Conservation (phyloP, 371 early-diverging fungal genomes). For the Zancudomyces culisetae region DNA sequence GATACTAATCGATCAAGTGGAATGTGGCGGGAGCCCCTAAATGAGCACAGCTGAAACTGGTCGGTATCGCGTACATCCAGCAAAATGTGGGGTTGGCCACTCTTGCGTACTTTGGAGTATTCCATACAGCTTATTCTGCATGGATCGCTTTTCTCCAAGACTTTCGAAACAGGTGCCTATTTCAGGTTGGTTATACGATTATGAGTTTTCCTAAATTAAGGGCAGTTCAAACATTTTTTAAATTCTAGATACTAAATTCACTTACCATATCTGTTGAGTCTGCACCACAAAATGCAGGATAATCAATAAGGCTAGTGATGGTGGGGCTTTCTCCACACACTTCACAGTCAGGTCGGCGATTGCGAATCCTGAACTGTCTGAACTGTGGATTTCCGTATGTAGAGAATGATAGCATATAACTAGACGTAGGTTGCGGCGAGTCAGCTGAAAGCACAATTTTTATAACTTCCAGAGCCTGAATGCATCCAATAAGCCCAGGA, state of each 20-base stretch:
- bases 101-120: conserved; percentile 20
- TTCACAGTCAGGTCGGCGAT: conserved; percentile 44
- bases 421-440: conserved; percentile 9
- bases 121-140: conserved; percentile 19
- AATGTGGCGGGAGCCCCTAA: conserved; percentile 43
- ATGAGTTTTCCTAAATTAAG: neutral
- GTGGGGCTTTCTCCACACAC: conserved; percentile 74
- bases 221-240: neutral
- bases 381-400: conserved; percentile 52
- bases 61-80: conserved; percentile 72
- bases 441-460: conserved; percentile 59
- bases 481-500: conserved; percentile 85
- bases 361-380: conserved; percentile 56
- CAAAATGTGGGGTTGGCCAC: conserved; percentile 37
- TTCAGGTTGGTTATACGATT: neutral
- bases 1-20: conserved; percentile 26
- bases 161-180: conserved; percentile 6
- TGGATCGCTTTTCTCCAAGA: conserved; percentile 9
- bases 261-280: conserved; percentile 51
- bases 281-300: conserved; percentile 74
- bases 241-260: neutral
- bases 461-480: conserved; percentile 90
- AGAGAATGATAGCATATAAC: conserved; percentile 53
- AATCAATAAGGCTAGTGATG: conserved; percentile 58
- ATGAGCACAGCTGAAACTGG: conserved; percentile 62